A percentile compares a stretch with the other conserved stretches of the same genome.
phyloP scores from a whole-genome alignment of 768 basidiomycete species.

The Calocybe gangraenosa region DNA sequence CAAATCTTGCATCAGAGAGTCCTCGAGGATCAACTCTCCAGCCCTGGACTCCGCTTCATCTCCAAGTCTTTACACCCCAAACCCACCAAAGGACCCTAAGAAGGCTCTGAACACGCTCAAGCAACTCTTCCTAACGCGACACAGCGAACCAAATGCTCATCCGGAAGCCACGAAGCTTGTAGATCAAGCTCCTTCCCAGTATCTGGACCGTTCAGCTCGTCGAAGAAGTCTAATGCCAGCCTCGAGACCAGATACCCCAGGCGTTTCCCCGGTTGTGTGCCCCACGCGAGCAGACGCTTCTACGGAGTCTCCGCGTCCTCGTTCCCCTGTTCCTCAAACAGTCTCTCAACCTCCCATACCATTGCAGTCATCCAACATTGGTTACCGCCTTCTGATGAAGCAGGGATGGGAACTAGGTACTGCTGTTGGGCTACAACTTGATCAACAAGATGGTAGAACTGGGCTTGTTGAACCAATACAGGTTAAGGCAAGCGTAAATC shows the following conservation, averaged over 20 bases:
- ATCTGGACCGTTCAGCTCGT: constrained; percentile 69
- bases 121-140: constrained; percentile 56
- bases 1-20: constrained; percentile 22
- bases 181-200: constrained; percentile 23
- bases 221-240: constrained; percentile 56
- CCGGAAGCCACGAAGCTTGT: constrained; percentile 12
- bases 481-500: constrained; percentile 34
- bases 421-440: constrained; percentile 37
- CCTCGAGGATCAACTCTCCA: constrained; percentile 21
- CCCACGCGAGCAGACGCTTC: neutral
- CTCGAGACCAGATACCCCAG: constrained; percentile 51
- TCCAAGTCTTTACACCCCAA: constrained; percentile 10
- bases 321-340: constrained; percentile 19
- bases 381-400: constrained; percentile 62
- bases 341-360: constrained; percentile 43
- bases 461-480: constrained; percentile 58
- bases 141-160: constrained; percentile 23
- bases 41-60: constrained; percentile 22
- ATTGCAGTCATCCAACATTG: constrained; percentile 56
- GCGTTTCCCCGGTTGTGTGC: constrained; percentile 24
- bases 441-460: constrained; percentile 27
- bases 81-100: constrained; percentile 46
- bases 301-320: constrained; percentile 17
- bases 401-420: constrained; percentile 77
- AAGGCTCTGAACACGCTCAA: constrained; percentile 64